A percentile compares a stretch with the other conserved stretches of the same genome.
These are phyloP conservation scores for Tetragonia tetragonoides DNA, from an alignment of 148 eudicot species.

Conservation along the genomic window DNA sequence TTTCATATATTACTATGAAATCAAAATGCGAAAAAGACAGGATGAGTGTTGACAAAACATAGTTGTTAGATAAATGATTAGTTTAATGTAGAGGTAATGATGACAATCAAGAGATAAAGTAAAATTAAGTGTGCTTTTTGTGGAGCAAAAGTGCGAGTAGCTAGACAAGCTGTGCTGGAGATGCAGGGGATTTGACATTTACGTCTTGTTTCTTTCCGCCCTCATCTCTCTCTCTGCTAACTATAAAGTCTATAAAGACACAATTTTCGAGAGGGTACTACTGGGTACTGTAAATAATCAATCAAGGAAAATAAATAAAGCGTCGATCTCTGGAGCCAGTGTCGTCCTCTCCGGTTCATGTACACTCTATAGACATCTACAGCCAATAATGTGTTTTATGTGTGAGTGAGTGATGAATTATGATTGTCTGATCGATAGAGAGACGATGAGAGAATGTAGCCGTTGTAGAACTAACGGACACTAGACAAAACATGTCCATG, in stretches of 20 bases:
- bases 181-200: slow-evolving; percentile 31
- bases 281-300: neutral
- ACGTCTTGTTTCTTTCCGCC: slow-evolving; percentile 29
- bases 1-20: neutral
- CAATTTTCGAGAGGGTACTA: slow-evolving; percentile 20
- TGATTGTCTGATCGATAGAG: too few species aligned
- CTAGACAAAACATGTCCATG: too few species aligned
- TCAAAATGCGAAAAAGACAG: slow-evolving; percentile 12
- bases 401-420: too few species aligned
- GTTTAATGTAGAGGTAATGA: slow-evolving; percentile 23
- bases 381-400: too few species aligned
- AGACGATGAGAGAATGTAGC: slow-evolving; percentile 11
- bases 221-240: neutral
- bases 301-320: neutral
- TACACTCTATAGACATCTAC: too few species aligned
- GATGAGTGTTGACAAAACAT: slow-evolving; percentile 15
- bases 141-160: slow-evolving; percentile 25
- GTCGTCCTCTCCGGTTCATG: slow-evolving; percentile 28
- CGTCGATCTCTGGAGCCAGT: slow-evolving; percentile 38
- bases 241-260: neutral
- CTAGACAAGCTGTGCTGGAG: slow-evolving; percentile 25
- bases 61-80: slow-evolving; percentile 18
- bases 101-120: slow-evolving; percentile 16
- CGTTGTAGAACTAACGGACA: slow-evolving; percentile 4
- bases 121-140: neutral